Conservation (phyloP, 2,329 filamentous ascomycete species). For the Cyclaneusma minus region DNA sequence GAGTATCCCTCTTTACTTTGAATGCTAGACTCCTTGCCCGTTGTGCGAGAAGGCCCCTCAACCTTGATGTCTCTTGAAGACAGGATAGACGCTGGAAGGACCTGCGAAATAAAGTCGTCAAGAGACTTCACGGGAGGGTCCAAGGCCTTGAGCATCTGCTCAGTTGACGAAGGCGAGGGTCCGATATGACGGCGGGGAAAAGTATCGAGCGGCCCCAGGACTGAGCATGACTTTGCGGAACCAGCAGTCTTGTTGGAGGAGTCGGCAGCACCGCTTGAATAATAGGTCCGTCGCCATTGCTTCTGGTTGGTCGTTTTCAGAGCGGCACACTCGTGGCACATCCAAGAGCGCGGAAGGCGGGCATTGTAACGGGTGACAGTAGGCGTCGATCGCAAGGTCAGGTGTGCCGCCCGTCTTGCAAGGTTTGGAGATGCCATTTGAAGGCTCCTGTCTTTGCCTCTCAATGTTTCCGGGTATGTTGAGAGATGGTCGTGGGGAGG, state of each 20-base stretch:
- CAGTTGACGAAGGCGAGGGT: conserved; percentile 51
- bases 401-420: no score
- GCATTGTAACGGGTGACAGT: no score
- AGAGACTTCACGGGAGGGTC: conserved; percentile 58
- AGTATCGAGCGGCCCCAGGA: conserved; percentile 30
- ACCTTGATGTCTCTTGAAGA: conserved; percentile 48
- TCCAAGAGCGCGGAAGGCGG: no score
- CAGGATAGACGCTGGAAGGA: conserved; percentile 67
- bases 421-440: no score
- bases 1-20: conserved; percentile 19
- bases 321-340: no score
- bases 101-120: conserved; percentile 73
- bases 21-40: conserved; percentile 4
- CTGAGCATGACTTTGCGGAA: conserved; percentile 14
- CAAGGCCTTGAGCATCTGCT: conserved; percentile 66
- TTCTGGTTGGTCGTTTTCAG: no score
- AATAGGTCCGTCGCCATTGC: conserved; percentile 16
- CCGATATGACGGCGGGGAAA: conserved; percentile 82
- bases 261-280: conserved; percentile 16
- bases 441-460: no score
- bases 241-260: conserved; percentile 9
- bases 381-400: no score
- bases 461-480: no score
- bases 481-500: no score
- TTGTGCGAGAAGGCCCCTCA: conserved; percentile 16